Base-by-base conservation (phyloP, 345 rosid genomes). In the Diplotaxis tenuifolia region DNA sequence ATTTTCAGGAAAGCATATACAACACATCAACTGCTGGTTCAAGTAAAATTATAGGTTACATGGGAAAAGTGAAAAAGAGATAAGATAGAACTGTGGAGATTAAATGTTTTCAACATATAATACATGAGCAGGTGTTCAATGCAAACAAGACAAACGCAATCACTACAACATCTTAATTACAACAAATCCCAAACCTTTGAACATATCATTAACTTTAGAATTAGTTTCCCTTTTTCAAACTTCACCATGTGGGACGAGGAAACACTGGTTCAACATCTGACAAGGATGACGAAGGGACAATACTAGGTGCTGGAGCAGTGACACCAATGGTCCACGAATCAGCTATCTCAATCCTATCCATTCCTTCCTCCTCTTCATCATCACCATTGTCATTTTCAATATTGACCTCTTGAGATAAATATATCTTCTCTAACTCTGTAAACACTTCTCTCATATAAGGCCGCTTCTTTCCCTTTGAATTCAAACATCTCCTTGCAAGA, bases 371-470 rank as follows among this genome's bases (percentile, higher is more conserved):
- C 50, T 34, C 62, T 11, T 54, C 72, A 22, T 38, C 34, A n/a
- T 3, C 63, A 54, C 29, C 62, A 15, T 22, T 9, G 3, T 22
- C 53, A 22, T 3, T 9, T 6, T 34, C 53, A 68, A 32, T 54
- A 9, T 68, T 1, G 16, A 16, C 62, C 10, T 55, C 72, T 22
- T 5, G 20, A 54, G 62, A 34, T 5, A 62, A 21, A 36, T 6
- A 9, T 1, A 70, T 70, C 31, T 25, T 45, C 31, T 83, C 84
- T 3, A 86, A 78, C 59, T 84, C 88, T 16, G 81, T 72, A 2
- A 79, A 71, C 4, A 83, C 86, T 77, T 83, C 79, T 34, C 81
- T 84, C 87, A 82, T 84, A 16, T 81, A 68, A 1, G 88, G 86
- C 32, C 85, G 62, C 42, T 81, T 82, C 73, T 80, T 83, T 67